Base-by-base conservation (phyloP, 2,329 filamentous ascomycete species). In the Rhynchosporium graminicola region DNA sequence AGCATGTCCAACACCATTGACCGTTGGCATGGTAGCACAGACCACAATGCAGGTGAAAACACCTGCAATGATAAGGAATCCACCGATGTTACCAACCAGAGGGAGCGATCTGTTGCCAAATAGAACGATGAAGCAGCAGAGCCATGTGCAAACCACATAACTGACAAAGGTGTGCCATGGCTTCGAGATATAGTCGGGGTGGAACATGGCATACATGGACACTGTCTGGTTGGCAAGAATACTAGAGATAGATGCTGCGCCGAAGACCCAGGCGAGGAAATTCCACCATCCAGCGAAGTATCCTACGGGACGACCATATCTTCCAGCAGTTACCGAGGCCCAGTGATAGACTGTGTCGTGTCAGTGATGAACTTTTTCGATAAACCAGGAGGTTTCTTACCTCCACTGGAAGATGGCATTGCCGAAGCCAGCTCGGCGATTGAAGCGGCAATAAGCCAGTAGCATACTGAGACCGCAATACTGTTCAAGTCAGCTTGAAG, bases 41-140 rank as follows among this genome's bases (percentile, higher is more conserved):
- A 84, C 81, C 50, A 86, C 66, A 42, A 86, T 75, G 0, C 82
- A 83, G 58, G 86, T 74, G 59, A 86, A 71, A 42, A 82, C 78
- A 3, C 83, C 83, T 76, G 56, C 77, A 13, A 85, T 64, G 33
- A 83, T 79, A 40, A 82, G 71, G 65, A 82, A 78, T 9, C 83
- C 75, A 3, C 83, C 84, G 3, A 84, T 68, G 20, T 80, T 79
- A 62, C 83, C 80, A 55, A 86, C 65, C 9, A 74, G 71, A 0
- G 80, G 84, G 66, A 83, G 78, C 20, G 76, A 77, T 59, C 77
- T 77, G 67, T 85, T 86, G 64, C 75, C 79, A 57, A 85, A 81
- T 64, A 85, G 79, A 45, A 81, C 77, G 4, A 78, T 68, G 7
- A 69, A 68, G 57, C 76, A 78, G 55, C 75, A 76, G 1, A 76